Evolutionary conservation across 1,284 basidiomycete genomes (phyloP).

Genomic region (Inonotus hispidus): DNA sequence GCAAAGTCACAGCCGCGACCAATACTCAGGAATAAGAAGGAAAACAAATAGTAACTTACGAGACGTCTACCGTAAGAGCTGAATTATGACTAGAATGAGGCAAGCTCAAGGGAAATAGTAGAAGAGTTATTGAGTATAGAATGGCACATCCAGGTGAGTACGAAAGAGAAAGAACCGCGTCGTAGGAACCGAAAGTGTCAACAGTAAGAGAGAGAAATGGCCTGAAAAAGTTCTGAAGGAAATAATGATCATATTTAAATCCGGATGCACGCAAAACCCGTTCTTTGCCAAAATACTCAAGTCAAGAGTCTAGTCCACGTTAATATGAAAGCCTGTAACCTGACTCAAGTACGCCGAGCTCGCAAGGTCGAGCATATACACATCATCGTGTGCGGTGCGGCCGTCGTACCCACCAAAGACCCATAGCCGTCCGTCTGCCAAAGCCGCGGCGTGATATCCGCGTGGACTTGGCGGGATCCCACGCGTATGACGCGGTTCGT

Average conservation of each 20-base stretch:
- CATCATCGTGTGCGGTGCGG: conserved; percentile 75
- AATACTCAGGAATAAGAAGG: not conserved
- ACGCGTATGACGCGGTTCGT: conserved; percentile 53
- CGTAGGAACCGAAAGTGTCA: not conserved
- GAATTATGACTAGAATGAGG: not conserved
- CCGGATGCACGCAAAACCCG: not conserved
- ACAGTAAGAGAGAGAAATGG: not conserved
- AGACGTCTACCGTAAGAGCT: not conserved
- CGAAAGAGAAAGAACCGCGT: conserved; percentile 1
- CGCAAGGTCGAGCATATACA: conserved; percentile 80
- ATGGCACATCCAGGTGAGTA: not conserved
- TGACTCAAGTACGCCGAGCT: conserved; percentile 90
- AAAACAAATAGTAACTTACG: not conserved
- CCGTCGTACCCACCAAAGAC: conserved; percentile 90
- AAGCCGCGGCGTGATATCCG: conserved; percentile 78
- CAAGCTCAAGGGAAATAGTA: not conserved
- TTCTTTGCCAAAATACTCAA: not conserved
- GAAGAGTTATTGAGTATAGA: not conserved
- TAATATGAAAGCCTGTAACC: conserved; percentile 73
- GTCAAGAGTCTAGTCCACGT: conserved; percentile 27
- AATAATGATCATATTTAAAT: not conserved
- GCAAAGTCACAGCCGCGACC: not conserved
- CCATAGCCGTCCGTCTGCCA: conserved; percentile 82
- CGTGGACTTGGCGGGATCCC: conserved; percentile 71
- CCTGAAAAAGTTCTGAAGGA: not conserved